These are phyloP conservation scores for Phytopythium vexans DNA, from an alignment of 352 stramenopile genomes.

Conservation along the genomic window DNA sequence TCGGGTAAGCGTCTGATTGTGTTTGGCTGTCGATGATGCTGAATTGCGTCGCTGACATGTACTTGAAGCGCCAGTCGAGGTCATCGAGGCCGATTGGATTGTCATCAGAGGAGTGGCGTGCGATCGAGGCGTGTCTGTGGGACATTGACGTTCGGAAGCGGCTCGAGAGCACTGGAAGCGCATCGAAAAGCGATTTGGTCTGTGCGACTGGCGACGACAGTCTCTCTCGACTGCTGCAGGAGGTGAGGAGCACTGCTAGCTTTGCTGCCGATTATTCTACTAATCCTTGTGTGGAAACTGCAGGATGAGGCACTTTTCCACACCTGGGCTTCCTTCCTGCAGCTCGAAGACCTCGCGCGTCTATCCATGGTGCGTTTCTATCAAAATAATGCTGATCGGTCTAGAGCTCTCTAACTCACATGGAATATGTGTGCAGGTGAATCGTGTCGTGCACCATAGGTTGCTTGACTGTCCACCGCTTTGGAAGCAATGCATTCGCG, in stretches of 20 bases:
- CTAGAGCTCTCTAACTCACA: not conserved
- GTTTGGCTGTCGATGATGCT: not conserved
- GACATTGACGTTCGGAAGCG: conserved; percentile 35
- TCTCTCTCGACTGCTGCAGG: conserved; percentile 19
- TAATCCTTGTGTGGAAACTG: not conserved
- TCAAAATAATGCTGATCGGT: not conserved
- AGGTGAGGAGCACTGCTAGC: conserved; percentile 11
- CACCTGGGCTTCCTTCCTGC: conserved; percentile 40
- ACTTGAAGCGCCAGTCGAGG: not conserved
- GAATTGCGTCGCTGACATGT: not conserved
- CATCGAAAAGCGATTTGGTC: not conserved
- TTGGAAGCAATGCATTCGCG: conserved; percentile 75
- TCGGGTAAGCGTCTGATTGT: not conserved
- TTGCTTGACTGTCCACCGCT: conserved; percentile 45
- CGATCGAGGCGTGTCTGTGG: conserved; percentile 58
- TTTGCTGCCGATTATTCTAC: not conserved
- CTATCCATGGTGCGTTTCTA: conserved; percentile 27
- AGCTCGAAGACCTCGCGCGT: conserved; percentile 39
- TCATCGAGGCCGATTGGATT: conserved; percentile 1
- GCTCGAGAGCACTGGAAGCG: conserved; percentile 4
- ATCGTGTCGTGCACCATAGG: conserved; percentile 29
- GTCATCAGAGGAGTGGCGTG: conserved; percentile 36
- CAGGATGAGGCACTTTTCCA: conserved; percentile 33
- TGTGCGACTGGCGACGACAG: conserved; percentile 6
- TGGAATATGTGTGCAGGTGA: conserved; percentile 18